Conservation (phyloP, 2,329 filamentous ascomycete genomes). For the Colletotrichum liriopes region DNA sequence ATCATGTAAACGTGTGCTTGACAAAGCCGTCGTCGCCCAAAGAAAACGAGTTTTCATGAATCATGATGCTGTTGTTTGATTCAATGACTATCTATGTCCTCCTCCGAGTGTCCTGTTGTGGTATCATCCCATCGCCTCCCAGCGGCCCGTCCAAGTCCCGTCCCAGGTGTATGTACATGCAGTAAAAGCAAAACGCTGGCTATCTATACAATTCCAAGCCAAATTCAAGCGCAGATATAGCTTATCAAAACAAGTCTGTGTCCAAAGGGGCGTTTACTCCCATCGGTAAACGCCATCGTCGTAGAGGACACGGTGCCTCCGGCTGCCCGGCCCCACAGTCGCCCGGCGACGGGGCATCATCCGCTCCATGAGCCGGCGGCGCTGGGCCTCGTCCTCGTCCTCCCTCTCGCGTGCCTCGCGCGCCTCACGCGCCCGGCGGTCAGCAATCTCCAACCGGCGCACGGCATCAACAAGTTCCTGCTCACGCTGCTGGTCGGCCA, state of each 20-base stretch:
- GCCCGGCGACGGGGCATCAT: constrained; percentile 57
- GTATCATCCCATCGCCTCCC: constrained; percentile 31
- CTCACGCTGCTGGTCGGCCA: constrained; percentile 44
- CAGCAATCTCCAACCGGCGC: constrained; percentile 50
- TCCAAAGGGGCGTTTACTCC: constrained; percentile 51
- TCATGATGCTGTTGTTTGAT: constrained; percentile 12
- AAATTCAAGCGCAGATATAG: background rate
- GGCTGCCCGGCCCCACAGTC: constrained; percentile 54
- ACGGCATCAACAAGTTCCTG: constrained; percentile 55
- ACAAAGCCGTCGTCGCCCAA: background rate
- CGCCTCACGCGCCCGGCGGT: constrained; percentile 51
- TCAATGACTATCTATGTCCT: constrained; percentile 10
- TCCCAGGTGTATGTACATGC: constrained; percentile 17
- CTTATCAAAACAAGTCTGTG: background rate
- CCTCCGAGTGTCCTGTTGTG: background rate
- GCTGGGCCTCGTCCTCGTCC: constrained; percentile 57
- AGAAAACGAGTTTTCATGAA: background rate
- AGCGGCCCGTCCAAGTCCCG: background rate
- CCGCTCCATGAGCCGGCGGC: constrained; percentile 57
- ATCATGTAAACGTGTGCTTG: background rate
- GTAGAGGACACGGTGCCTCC: constrained; percentile 55
- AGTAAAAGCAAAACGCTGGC: constrained; percentile 26
- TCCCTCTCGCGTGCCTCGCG: constrained; percentile 52
- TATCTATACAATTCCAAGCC: constrained; percentile 17
- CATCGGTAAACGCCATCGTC: constrained; percentile 58